phyloP scores from a whole-genome alignment of 169 alveolate genomes.

The Sarcocystis neurona region DNA sequence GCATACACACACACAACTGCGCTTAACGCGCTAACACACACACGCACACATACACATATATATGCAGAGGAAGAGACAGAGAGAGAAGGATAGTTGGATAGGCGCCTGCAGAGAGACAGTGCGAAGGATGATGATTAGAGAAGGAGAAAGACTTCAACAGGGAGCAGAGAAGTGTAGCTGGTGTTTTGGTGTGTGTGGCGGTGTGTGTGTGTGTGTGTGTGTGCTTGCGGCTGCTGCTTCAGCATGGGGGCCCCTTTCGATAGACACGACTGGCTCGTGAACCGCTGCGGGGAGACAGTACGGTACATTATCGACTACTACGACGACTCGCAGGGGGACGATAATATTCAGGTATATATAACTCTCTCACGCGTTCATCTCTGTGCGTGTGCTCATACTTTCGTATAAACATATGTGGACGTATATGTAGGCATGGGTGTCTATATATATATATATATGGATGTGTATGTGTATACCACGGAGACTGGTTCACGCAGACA shows the following conservation, averaged over 20 bases:
- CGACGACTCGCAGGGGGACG: conserved; percentile 78
- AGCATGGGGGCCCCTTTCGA: conserved; percentile 82
- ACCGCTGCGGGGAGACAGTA: conserved; percentile 78
- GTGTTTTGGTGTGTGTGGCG: not conserved
- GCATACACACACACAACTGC: too few species aligned
- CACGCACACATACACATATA: not conserved
- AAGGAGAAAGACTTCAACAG: too few species aligned
- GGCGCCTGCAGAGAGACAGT: too few species aligned
- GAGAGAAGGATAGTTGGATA: too few species aligned
- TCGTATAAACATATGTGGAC: not conserved
- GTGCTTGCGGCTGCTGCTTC: conserved; percentile 6
- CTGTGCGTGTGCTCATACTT: not conserved
- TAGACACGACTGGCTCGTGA: conserved; percentile 85
- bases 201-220: conserved; percentile 13
- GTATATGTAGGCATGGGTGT: not conserved
- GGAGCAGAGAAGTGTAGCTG: too few species aligned
- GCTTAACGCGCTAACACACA: too few species aligned
- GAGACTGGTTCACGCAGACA: not conserved
- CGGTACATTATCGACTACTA: conserved; percentile 83
- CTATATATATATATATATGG: not conserved
- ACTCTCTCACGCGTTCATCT: not conserved
- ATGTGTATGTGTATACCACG: not conserved
- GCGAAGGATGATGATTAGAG: too few species aligned
- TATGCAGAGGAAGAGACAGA: not conserved
- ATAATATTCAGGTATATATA: conserved; percentile 60